These are phyloP conservation scores for Ceratocystis lukuohia DNA, from an alignment of 2,329 filamentous ascomycete genomes.

Conservation along the genomic window DNA sequence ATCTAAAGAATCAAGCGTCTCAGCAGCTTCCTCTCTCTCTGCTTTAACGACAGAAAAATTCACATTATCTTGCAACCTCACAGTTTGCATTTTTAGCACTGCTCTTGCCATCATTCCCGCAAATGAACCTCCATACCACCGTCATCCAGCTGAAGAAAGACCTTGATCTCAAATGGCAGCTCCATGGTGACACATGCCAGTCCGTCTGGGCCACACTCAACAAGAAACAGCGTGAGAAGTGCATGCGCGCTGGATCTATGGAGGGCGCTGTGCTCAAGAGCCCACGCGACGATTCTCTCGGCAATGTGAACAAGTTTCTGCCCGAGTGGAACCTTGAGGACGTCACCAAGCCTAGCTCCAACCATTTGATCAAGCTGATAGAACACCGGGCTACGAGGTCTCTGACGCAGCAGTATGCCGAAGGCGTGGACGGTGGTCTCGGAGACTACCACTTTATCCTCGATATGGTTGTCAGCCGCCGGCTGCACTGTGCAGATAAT, in stretches of 20 bases:
- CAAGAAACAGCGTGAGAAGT: slow-evolving; percentile 26
- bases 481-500: slow-evolving; percentile 25
- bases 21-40: too few relatives aligned
- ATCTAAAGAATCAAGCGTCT: too few relatives aligned
- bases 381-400: slow-evolving; percentile 28
- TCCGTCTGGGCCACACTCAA: slow-evolving; percentile 30
- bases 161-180: slow-evolving; percentile 29
- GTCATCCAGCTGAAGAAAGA: slow-evolving; percentile 28
- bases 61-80: too few relatives aligned
- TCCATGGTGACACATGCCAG: slow-evolving; percentile 28
- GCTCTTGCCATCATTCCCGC: too few relatives aligned
- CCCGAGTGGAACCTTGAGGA: slow-evolving; percentile 35
- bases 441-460: slow-evolving; percentile 30
- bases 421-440: slow-evolving; percentile 24
- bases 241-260: slow-evolving; percentile 26
- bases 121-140: neutral
- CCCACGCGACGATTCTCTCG: slow-evolving; percentile 27
- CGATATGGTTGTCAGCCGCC: slow-evolving; percentile 26
- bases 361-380: slow-evolving; percentile 30
- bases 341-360: slow-evolving; percentile 26
- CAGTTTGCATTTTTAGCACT: too few relatives aligned
- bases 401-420: slow-evolving; percentile 27
- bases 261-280: slow-evolving; percentile 28
- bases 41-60: too few relatives aligned
- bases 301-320: slow-evolving; percentile 28